These are phyloP conservation scores for Pedinophyceae sp. DNA, from an alignment of 139 green algal species.

Conservation along the genomic window DNA sequence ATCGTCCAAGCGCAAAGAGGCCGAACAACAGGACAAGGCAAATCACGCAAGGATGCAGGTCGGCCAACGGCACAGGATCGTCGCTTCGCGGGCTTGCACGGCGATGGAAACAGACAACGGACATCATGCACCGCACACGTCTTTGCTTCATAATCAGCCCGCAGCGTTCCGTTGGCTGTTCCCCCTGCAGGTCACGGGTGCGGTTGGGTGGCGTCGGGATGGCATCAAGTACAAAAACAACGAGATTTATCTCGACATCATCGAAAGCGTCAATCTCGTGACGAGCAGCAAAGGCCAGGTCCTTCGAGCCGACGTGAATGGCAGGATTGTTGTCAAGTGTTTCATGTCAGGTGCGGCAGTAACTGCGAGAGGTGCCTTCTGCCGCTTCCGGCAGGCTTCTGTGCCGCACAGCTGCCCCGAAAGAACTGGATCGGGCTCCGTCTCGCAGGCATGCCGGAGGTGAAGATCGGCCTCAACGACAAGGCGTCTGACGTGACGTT, in stretches of 20 bases:
- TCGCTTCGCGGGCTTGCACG: too few relatives aligned
- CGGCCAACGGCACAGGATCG: constrained; percentile 65
- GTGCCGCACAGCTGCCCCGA: too few relatives aligned
- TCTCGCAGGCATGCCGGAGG: constrained; percentile 95
- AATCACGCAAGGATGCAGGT: constrained; percentile 1
- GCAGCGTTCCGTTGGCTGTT: too few relatives aligned
- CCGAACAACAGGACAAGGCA: constrained; percentile 4
- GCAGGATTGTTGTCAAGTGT: constrained; percentile 77
- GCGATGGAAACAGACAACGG: too few relatives aligned
- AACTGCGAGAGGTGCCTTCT: too few relatives aligned
- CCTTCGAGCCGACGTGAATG: constrained; percentile 69
- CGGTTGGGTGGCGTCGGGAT: constrained; percentile 72
- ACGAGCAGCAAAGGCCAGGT: constrained; percentile 51
- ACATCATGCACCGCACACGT: too few relatives aligned
- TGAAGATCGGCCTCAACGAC: constrained; percentile 85
- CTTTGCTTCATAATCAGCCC: too few relatives aligned
- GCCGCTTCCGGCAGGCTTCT: too few relatives aligned
- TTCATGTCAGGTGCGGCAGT: constrained; percentile 75
- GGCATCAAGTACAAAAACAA: constrained; percentile 94
- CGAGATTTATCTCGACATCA: constrained; percentile 87
- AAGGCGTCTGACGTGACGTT: constrained; percentile 76
- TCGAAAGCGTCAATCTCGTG: constrained; percentile 73
- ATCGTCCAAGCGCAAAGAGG: constrained; percentile 6
- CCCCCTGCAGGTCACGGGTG: constrained; percentile 82
- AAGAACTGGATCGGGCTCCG: too few relatives aligned